Evolutionary conservation across 2,329 filamentous ascomycete species (phyloP), one percentile per base, ranked within the genome.

Genomic region (Pseudogymnoascus verrucosus): DNA sequence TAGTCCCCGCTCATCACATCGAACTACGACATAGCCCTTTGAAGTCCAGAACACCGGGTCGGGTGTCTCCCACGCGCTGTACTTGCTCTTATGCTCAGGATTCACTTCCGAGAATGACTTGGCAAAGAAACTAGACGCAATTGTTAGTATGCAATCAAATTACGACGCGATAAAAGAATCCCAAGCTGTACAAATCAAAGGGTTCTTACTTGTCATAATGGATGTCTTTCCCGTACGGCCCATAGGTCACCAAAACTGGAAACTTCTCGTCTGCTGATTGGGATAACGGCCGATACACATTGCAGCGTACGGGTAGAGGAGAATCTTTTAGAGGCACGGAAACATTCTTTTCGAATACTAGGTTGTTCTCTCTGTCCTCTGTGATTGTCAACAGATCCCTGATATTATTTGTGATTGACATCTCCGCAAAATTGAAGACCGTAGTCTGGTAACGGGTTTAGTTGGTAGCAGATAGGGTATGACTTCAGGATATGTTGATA

Each of bases 171-270:
- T 36, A 60, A 64, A 42, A 31, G 21, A 60, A 5, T 42, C 31
- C 59, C 47, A 21, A 37, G 21, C 26, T 34, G n/a, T 11, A 34
- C 28, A 21, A 31, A 7, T 5, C 14, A 44, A 26, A 4, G n/a
- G 19, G 3, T 10, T n/a, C 74, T 67, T 68, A 79, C 77, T 80
- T 76, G 64, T 78, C 76, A 71, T 90, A 90, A 19, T 79, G 82
- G 37, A 89, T 88, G 68, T 90, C 87, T 68, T 91, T 90, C 54
- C 88, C 88, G 67, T 90, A 90, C 0, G 88, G 88, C 0, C 88
- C 88, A 67, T 90, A 90, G 0, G 87, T 90, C 1, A 88, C 83
- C 7, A 90, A 72, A 0, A 89, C 87, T 0, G 88, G 88, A 21
- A 79, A 79, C 44, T 67, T 71, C 8, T 62, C 62, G 65, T 72